Conservation (phyloP, 306 rosid genomes). For the Canavalia gladiata region DNA sequence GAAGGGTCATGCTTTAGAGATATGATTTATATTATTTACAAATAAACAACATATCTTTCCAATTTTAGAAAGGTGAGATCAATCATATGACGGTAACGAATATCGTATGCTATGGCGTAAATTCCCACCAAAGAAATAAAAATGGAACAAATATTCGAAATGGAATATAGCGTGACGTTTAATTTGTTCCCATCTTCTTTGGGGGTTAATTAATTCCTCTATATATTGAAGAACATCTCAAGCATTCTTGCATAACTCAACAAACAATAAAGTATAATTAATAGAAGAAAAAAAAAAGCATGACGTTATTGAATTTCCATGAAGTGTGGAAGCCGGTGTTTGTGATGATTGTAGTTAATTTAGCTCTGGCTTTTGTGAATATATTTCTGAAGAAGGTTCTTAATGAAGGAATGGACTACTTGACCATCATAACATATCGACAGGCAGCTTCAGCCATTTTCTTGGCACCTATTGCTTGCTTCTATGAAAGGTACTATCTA, state of each 20-base stretch:
- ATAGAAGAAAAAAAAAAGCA: neutral
- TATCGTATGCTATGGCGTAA: conserved; percentile 24
- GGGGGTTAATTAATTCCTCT: conserved; percentile 25
- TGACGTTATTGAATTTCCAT: conserved; percentile 41
- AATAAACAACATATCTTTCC: neutral
- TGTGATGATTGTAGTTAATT: conserved; percentile 67
- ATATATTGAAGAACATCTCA: conserved; percentile 44
- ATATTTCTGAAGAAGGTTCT: conserved; percentile 73
- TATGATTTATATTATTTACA: neutral
- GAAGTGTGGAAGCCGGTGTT: conserved; percentile 60
- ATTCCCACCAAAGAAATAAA: conserved; percentile 46
- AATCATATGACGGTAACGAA: conserved; percentile 18
- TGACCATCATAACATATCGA: conserved; percentile 66
- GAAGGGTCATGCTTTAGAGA: neutral
- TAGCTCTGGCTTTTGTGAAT: conserved; percentile 75
- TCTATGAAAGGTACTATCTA: conserved; percentile 69
- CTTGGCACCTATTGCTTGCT: conserved; percentile 75
- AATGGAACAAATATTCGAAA: conserved; percentile 3
- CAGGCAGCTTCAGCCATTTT: conserved; percentile 65
- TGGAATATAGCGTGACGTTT: conserved; percentile 41
- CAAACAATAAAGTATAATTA: neutral
- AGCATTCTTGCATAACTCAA: conserved; percentile 23
- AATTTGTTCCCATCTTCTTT: conserved; percentile 28
- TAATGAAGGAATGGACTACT: conserved; percentile 64
- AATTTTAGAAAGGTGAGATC: conserved; percentile 10